Base-by-base conservation (phyloP, 257 asterid species). In the Verbascum thapsus region DNA sequence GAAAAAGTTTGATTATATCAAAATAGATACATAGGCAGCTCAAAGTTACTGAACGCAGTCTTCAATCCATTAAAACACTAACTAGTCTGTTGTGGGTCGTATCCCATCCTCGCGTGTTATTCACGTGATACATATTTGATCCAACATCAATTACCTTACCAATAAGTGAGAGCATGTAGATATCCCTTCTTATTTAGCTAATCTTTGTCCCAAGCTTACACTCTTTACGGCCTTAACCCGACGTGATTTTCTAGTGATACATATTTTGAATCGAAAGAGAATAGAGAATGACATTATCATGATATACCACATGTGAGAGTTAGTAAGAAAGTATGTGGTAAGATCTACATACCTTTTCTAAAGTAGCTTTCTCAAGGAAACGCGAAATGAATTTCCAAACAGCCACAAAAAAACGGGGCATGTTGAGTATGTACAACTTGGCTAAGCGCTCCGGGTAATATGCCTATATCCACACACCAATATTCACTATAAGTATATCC, bases 361-460 rank as follows among this genome's bases (percentile, higher is more conserved):
- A 63, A 45, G 91, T 90, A 65, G 85, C 84, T 65, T 83, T 83
- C 53, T 90, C 95, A 32, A 87, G 81, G 53, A 83, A 83, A 58
- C 83, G 84, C 6, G 89, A 85, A 69, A 90, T 58, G 11, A 85
- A 35, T 76, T 58, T 83, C 97, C 97, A 87, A 13, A 85, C 71
- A 10, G 81, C 67, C 50, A 81, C 95, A 59, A 90, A 87, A 74
- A 90, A 87, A 10, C 79, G 79, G 1, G 95, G 95, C 95, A 90
- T 85, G 74, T 87, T 59, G 41, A 85, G 47, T 6, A 87, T 49
- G 79, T 83, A 90, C 9, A 69, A 72, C 82, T 80, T 68, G 62
- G 84, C 83, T 51, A 87, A 74, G 49, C 97, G 86, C 72, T 87
- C 95, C 0, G 97, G 95, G 71, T 90, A 90, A 52, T 87, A 90